Evolutionary conservation across 208 protist genomes (phyloP).

Genomic region (Trypanosoma platydactyli): DNA sequence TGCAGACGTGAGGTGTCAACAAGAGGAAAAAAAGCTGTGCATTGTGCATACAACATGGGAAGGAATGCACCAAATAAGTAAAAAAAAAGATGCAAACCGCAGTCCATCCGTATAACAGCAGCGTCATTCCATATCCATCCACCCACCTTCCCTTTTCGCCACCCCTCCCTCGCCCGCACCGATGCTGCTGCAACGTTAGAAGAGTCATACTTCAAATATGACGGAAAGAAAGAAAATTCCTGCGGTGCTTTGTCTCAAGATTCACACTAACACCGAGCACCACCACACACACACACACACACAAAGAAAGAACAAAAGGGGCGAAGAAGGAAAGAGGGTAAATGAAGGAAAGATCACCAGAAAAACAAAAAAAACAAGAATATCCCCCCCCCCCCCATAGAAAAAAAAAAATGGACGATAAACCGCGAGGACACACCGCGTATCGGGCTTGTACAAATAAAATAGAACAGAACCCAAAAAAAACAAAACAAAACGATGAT

Average conservation of each 20-base stretch:
- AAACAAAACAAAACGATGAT: conserved; percentile 10
- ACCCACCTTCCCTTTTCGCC: not conserved
- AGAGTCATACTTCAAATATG: too few species aligned
- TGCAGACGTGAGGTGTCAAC: too few species aligned
- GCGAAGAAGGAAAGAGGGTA: conserved; percentile 1
- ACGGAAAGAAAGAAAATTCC: not conserved
- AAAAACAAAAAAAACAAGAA: conserved; percentile 14
- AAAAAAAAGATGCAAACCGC: too few species aligned
- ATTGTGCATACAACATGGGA: too few species aligned
- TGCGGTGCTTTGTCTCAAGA: too few species aligned
- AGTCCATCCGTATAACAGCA: not conserved
- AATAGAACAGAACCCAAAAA: conserved; percentile 1
- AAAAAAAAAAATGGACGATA: conserved; percentile 22
- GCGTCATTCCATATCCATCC: not conserved
- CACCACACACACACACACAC: conserved; percentile 15
- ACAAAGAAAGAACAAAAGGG: conserved; percentile 6
- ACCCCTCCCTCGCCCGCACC: not conserved
- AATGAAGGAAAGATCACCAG: not conserved
- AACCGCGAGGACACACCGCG: not conserved
- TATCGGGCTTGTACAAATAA: not conserved
- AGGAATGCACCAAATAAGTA: too few species aligned
- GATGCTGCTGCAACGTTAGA: too few species aligned
- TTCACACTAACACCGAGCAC: too few species aligned
- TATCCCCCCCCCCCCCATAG: not conserved
- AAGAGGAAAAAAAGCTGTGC: too few species aligned